Evolutionary conservation across 352 stramenopile genomes (phyloP).

Genomic region (Thalassiosira ordinaria): DNA sequence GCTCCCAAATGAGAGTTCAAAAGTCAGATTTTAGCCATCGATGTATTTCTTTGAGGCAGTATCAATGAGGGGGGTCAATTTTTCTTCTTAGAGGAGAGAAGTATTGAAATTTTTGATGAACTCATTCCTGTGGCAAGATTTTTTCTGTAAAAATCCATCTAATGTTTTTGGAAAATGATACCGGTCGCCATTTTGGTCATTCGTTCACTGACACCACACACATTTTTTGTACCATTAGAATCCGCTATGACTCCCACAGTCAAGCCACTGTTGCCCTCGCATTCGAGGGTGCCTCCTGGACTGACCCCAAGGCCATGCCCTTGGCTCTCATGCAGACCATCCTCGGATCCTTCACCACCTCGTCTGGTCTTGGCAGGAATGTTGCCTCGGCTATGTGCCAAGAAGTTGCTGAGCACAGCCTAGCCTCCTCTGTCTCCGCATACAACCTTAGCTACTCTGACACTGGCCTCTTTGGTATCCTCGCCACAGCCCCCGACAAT

Average conservation of each 20-base stretch:
- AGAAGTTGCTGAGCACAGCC: slow-evolving; percentile 94
- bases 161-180: too few relatives aligned
- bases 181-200: too few relatives aligned
- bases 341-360: slow-evolving; percentile 84
- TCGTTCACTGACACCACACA: too few relatives aligned
- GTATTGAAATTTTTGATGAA: too few relatives aligned
- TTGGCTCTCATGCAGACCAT: slow-evolving; percentile 96
- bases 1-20: too few relatives aligned
- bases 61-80: too few relatives aligned
- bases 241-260: slow-evolving; percentile 78
- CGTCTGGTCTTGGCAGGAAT: slow-evolving; percentile 89
- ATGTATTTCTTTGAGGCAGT: too few relatives aligned
- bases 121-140: too few relatives aligned
- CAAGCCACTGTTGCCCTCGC: slow-evolving; percentile 95
- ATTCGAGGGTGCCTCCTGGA: slow-evolving; percentile 98
- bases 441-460: slow-evolving; percentile 99
- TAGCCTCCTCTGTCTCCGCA: slow-evolving; percentile 96
- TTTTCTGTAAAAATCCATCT: too few relatives aligned
- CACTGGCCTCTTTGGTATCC: slow-evolving; percentile 98
- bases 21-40: too few relatives aligned
- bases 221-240: too few relatives aligned
- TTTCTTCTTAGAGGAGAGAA: too few relatives aligned
- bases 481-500: slow-evolving; percentile 91
- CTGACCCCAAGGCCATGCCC: slow-evolving; percentile 96
- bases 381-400: slow-evolving; percentile 95